Evolutionary conservation across 257 asterid species (phyloP), one percentile per base, ranked within the genome.

Genomic region (Nemophila menziesii): DNA sequence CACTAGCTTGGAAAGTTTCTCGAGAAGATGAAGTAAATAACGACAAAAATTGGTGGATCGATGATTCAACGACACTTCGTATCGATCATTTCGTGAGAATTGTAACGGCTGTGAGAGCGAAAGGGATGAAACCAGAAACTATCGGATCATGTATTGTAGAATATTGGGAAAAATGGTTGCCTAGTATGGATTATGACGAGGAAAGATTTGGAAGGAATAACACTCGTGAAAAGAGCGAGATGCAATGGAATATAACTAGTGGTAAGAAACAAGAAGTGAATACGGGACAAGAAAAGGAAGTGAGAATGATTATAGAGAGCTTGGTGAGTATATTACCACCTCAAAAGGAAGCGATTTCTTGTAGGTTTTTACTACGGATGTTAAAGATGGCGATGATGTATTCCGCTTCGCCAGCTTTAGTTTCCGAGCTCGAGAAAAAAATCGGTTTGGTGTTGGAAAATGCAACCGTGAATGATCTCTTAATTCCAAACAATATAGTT

Each of bases 391-490:
- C 93, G 18, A 48, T 65, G 9, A 54, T 65, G 38, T 73, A 60
- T 58, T 72, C 80, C 0, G 81, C 73, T 43, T 80, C 95, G 3
- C 77, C 82, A 19, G 92, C 92, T 26, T 61, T 85, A 49, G 58
- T 80, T 27, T 68, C 92, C 0, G 95, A 85, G 69, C 92, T 85
- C 13, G 95, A 85, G 62, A 75, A 85, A 57, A 60, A 92, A 69
- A 75, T 61, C 22, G 92, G 82, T 11, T 47, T 75, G 73, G 73
- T 75, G 17, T 48, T 85, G 42, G 95, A 85, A 55, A 57, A 57
- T 27, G 95, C 92, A 20, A 63, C 49, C 17, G 80, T 65, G 4
- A 39, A 52, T 3, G 95, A 80, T 63, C 93, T 85, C 56, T 66
- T 85, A 39, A 80, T 85, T 49, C 92, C 85, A 16, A 58, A 69